Evolutionary conservation across 768 basidiomycete genomes (phyloP), one percentile per base, ranked within the genome.

Genomic region (Chiua virens): DNA sequence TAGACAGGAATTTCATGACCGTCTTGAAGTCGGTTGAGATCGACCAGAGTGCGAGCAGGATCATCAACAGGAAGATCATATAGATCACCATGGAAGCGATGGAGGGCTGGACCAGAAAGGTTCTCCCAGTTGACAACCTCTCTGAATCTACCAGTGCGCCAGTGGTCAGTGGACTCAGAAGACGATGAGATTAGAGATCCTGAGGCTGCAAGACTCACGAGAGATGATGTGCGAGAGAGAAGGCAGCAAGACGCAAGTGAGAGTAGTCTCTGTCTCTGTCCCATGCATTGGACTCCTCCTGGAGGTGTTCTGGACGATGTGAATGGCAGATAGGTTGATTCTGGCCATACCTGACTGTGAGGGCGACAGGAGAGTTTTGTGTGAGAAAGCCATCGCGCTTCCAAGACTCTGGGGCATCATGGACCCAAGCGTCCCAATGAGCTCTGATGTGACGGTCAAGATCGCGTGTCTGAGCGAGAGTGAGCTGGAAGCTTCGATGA

Each of bases 301-400:
- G 13, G 14, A 48, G n/a, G n/a, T n/a, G n/a, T n/a, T n/a, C n/a
- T n/a, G n/a, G n/a, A n/a, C n/a, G n/a, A n/a, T n/a, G n/a, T n/a
- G n/a, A n/a, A n/a, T n/a, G 6, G 3, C 21, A 39, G 13, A 47
- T 15, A 1, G 37, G 38, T 8, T 56, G 55, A 2, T 56, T 56
- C 11, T 56, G 55, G 0, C 55, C 55, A 5, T 56, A 56, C 0
- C 51, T 25, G 17, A 56, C 18, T 1, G 55, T 42, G 34, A 56
- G 11, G 1, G 47, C 47, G 8, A 56, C 20, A 1, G 47, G 55
- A 0, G 32, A n/a, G 40, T 56, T 53, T 8, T 49, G 21, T 0
- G 27, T 22, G 1, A 56, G 21, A 21, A 56, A 56, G 0, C 17
- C 11, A 9, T 56, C 51, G 0, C 4, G 1, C 10, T 53, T 53